Evolutionary conservation across 768 basidiomycete species (phyloP), one percentile per base, ranked within the genome.

Genomic region (Fomitopsis serialis): DNA sequence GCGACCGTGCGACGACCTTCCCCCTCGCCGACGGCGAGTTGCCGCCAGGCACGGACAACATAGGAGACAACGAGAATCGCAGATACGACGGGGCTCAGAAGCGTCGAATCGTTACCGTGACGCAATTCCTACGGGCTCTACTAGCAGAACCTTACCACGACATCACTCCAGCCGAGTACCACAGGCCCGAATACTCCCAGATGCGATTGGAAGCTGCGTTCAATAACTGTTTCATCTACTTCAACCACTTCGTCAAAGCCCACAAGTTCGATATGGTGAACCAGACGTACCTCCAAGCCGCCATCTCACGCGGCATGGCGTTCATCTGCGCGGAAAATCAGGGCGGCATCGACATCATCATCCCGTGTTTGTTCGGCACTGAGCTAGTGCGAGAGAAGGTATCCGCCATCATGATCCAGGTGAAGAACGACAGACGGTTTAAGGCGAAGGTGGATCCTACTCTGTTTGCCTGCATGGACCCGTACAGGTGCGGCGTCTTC

Each of bases 221-320:
- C 54, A 42, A 23, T 3, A 45, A 61, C 12, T 48, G 56, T 4
- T 42, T 37, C 2, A 58, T 68, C 40, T 61, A 68, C 53, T 69
- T 69, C 61, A 70, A 61, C 48, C 67, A 70, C 53, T 66, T 68
- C 46, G 57, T 70, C 59, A 67, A 67, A 48, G 54, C 64, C 25
- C 35, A 60, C 27, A 55, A 66, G 24, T 42, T 19, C 23, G 45
- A 27, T 4, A 34, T 61, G 32, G 48, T 69, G 21, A 59, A 62
- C 52, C 53, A 42, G 36, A 29, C 55, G 29, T 61, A 32, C 29
- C 63, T 68, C 9, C 62, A 53, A 59, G 21, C 15, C 24, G 42
- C 63, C 35, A 54, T 66, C 45, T 48, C 50, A 32, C 63, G 63
- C 32, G 67, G 69, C 17, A 67, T 63, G 8, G 68, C 64, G 21